Conservation (phyloP, 2,329 filamentous ascomycete genomes). For the Botrytis fragariae region DNA sequence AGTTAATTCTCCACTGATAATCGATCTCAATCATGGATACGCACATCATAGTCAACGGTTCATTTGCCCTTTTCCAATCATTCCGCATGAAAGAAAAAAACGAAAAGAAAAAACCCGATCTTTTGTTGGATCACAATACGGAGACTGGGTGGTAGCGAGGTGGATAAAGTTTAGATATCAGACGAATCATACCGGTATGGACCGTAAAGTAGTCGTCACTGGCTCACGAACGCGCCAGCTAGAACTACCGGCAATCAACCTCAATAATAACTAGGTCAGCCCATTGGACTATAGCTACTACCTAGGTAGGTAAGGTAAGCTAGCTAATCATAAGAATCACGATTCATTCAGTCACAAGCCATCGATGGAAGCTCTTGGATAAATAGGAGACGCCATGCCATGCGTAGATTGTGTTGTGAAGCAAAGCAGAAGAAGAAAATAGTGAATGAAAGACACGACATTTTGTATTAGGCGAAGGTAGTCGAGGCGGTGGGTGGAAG, state of each 20-base stretch:
- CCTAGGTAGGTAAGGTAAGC: not conserved
- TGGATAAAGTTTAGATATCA: constrained; percentile 2
- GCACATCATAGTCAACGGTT: not conserved
- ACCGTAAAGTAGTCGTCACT: not conserved
- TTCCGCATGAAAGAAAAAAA: not conserved
- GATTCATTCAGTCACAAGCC: not conserved
- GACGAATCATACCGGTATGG: not conserved
- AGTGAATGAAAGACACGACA: not conserved
- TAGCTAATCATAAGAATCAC: not conserved
- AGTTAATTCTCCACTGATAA: constrained; percentile 6
- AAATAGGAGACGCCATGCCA: constrained; percentile 8
- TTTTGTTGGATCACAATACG: not conserved
- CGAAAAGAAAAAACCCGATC: not conserved
- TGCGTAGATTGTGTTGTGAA: constrained; percentile 3
- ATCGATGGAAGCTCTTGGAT: not conserved
- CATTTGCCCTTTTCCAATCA: not conserved
- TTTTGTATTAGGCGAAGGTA: constrained; percentile 1
- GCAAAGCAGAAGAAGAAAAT: not conserved
- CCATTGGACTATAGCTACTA: not conserved
- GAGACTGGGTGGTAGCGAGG: not conserved
- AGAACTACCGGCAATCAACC: constrained; percentile 9
- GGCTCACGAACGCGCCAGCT: not conserved
- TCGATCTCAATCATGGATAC: not conserved
- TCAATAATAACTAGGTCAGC: not conserved
- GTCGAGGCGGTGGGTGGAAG: not conserved